Base-by-base conservation (phyloP, 2,329 filamentous ascomycete species). In the Calonectria pseudoreteaudii region DNA sequence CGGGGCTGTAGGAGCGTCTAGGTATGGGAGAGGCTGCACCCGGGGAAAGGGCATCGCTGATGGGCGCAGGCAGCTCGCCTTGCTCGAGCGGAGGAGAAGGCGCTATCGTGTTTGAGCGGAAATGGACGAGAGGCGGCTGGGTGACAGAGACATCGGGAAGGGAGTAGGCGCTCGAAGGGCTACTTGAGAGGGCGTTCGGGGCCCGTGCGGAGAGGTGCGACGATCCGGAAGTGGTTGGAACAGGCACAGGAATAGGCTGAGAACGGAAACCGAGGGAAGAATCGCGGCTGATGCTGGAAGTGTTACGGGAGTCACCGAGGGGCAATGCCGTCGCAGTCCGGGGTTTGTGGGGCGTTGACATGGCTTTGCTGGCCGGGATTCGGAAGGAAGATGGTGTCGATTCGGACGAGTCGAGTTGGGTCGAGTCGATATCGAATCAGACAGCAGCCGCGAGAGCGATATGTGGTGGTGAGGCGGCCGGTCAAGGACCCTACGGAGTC, bases 31-130 rank as follows among this genome's bases (percentile, higher is more conserved):
- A 75, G 44, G 75, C 71, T 23, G 69, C 68, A 41, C 75, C 67
- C 49, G 68, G 47, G 34, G 72, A 47, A 49, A 80, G 67, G 31
- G 66, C 50, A 41, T 31, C 68, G 52, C 73, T 36, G n/a, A 78
- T 76, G 34, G 71, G 50, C 26, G 74, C 72, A 13, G 77, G 76
- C 10, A 79, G 66, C 65, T 79, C 77, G 65, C 68, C 69, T 30
- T 80, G 74, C 30, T 77, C 74, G 38, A 77, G 72, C 4, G 80
- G 75, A 66, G 80, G 89, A 26, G 88, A 85, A 6, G 82, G 80
- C 52, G 80, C 77, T 77, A 82, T 81, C 52, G 82, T 81, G 62
- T 76, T 78, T 28, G 81, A 70, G 62, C 77, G 80, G 30, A 82
- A 82, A 58, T 77, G 76, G 41, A 78, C 68, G 68, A 77, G 75